Evolutionary conservation across 306 rosid species (phyloP), one percentile per base, ranked within the genome.

Genomic region (Spatholobus suberectus): DNA sequence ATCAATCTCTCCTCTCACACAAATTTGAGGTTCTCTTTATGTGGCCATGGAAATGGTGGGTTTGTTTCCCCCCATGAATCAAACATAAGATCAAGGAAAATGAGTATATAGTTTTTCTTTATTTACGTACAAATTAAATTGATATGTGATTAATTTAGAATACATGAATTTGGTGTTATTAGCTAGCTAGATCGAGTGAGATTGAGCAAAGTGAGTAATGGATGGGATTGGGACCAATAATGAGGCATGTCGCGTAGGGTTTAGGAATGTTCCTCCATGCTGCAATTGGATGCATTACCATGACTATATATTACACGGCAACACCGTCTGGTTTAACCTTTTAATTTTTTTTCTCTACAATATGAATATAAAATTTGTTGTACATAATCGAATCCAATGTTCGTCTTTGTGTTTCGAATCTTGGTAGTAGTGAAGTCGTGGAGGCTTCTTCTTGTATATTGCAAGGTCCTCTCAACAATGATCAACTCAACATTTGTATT

Each of bases 211-310:
- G 10, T 18, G 21, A 66, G 21, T 17, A 21, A 75, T 75, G 75
- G 32, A 73, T 29, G 63, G 9, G 65, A 44, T 66, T 66, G 55
- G 71, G 38, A 70, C 3, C 43, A 66, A 81, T 77, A 54, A n/a
- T 46, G 89, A 77, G 69, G 81, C 62, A 78, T 78, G 81, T 73
- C 58, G 20, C 49, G 46, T 76, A 51, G 74, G 86, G 77, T 52
- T 54, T 70, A 41, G 74, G 86, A 86, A 86, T 86, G 89, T 82
- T 86, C 86, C 78, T 78, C 89, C 89, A 86, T 78, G 68, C 84
- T 74, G 73, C 52, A 77, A 46, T 11, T 27, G 37, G 24, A 20
- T 69, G 57, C 63, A 66, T 61, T 29, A n/a, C n/a, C n/a, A n/a
- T n/a, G n/a, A n/a, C n/a, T n/a, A n/a, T n/a, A n/a, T n/a, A n/a